These are phyloP conservation scores for Aspergillus sp. DNA, from an alignment of 2,329 filamentous ascomycete genomes.

Conservation along the genomic window DNA sequence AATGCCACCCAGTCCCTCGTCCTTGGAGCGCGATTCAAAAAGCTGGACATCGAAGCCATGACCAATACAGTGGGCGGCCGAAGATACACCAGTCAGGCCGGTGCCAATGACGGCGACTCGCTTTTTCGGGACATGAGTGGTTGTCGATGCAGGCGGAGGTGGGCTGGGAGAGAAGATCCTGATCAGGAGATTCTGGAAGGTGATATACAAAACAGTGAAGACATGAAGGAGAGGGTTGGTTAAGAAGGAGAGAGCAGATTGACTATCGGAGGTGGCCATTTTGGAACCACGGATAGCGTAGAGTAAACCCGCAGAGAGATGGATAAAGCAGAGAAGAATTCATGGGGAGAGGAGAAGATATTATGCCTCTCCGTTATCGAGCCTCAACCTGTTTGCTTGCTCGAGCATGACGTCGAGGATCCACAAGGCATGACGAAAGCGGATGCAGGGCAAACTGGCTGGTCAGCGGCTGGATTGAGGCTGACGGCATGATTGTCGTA, in stretches of 20 bases:
- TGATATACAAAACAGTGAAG: slow-evolving; percentile 22
- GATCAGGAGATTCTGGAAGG: slow-evolving; percentile 21
- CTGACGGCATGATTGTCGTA: neutral
- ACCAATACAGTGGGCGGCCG: slow-evolving; percentile 72
- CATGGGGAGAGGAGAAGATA: neutral
- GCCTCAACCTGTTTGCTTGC: neutral
- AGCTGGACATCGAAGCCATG: slow-evolving; percentile 76
- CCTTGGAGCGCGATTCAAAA: slow-evolving; percentile 61
- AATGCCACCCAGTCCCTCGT: slow-evolving; percentile 61
- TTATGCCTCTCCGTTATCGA: neutral
- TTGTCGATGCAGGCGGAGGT: slow-evolving; percentile 44
- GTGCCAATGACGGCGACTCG: slow-evolving; percentile 61
- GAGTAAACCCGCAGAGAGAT: neutral
- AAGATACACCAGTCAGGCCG: slow-evolving; percentile 65
- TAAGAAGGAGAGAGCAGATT: slow-evolving; percentile 13
- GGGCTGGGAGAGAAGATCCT: slow-evolving; percentile 59
- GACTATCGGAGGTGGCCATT: slow-evolving; percentile 8
- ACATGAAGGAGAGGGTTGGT: slow-evolving; percentile 21
- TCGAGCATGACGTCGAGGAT: neutral
- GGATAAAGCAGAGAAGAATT: neutral
- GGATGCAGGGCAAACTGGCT: too few relatives aligned
- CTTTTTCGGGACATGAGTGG: slow-evolving; percentile 46
- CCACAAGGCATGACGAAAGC: neutral
- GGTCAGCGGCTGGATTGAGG: too few relatives aligned
- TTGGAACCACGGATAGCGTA: neutral